Evolutionary conservation across 805 yeast genomes (phyloP).

Genomic region (Myxozyma udenii): DNA sequence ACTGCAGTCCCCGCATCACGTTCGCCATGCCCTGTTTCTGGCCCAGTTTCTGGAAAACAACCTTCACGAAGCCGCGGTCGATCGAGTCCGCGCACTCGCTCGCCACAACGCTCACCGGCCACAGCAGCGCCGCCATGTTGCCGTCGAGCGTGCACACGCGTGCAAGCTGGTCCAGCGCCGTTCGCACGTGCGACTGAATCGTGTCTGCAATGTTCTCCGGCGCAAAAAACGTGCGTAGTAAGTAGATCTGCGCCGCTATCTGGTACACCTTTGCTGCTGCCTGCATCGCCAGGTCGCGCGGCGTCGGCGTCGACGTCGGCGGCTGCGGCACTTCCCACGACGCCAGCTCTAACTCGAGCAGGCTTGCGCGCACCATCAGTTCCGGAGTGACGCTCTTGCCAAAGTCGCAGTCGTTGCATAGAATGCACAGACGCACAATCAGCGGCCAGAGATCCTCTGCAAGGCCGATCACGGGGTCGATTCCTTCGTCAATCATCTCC

Average conservation of each 20-base stretch:
- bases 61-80: conserved; percentile 28
- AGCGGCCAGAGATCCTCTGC: conserved; percentile 28
- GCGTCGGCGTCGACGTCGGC: background rate
- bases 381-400: conserved; percentile 23
- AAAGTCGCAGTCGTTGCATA: conserved; percentile 26
- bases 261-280: conserved; percentile 28
- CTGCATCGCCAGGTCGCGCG: conserved; percentile 23
- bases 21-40: conserved; percentile 29
- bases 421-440: conserved; percentile 24
- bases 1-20: conserved; percentile 20
- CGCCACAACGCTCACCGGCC: conserved; percentile 29
- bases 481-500: conserved; percentile 10
- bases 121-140: conserved; percentile 28
- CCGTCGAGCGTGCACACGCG: conserved; percentile 29
- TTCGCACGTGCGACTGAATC: conserved; percentile 20
- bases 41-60: conserved; percentile 25
- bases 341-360: conserved; percentile 23
- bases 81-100: conserved; percentile 26
- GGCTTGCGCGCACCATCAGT: conserved; percentile 16
- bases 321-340: conserved; percentile 20
- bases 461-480: conserved; percentile 29
- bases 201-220: conserved; percentile 17
- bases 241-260: conserved; percentile 26
- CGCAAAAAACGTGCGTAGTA: conserved; percentile 24
- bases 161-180: conserved; percentile 25